Evolutionary conservation across 345 rosid species (phyloP).

Genomic region (Rhodamnia rubescens): DNA sequence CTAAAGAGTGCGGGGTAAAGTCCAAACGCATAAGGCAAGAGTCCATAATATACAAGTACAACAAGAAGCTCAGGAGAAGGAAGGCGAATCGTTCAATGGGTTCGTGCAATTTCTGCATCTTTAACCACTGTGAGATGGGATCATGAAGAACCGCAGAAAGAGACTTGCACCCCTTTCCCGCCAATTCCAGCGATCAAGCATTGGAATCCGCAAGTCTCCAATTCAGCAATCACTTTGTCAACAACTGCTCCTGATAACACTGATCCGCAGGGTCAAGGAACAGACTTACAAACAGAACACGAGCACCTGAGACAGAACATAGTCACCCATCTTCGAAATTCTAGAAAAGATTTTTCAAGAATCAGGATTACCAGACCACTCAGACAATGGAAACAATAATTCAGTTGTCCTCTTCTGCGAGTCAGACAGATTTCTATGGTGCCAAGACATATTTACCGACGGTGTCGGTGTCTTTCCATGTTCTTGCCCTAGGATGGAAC

Average conservation of each 20-base stretch:
- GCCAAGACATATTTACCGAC: background rate
- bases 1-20: background rate
- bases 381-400: background rate
- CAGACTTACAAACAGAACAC: background rate
- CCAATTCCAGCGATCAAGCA: slow-evolving; percentile 72
- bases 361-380: background rate
- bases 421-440: background rate
- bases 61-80: background rate
- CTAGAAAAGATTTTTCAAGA: background rate
- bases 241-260: slow-evolving; percentile 42
- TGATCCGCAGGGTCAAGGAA: slow-evolving; percentile 36
- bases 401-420: background rate
- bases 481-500: background rate
- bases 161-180: slow-evolving; percentile 65
- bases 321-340: background rate
- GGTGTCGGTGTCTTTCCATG: background rate
- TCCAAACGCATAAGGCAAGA: background rate
- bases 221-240: slow-evolving; percentile 52
- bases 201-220: slow-evolving; percentile 73
- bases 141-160: slow-evolving; percentile 28
- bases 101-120: background rate
- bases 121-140: background rate
- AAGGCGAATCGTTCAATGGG: background rate
- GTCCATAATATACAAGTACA: background rate
- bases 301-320: background rate